phyloP scores from a whole-genome alignment of 371 early-diverging fungal genomes.

The Dinochytrium kinnereticum region DNA sequence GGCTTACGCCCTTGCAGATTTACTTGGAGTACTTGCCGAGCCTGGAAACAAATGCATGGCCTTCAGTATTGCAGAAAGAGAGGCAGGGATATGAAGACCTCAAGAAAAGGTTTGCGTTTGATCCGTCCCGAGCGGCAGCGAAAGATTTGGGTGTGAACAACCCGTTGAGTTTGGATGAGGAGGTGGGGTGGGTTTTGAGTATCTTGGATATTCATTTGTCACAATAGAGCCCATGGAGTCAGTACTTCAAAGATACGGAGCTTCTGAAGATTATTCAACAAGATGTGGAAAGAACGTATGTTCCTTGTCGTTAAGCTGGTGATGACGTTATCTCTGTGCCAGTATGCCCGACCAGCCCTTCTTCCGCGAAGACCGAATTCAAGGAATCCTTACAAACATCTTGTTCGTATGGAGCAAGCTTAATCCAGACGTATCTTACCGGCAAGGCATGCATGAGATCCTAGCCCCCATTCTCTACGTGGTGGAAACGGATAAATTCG shows the following conservation, averaged over 20 bases:
- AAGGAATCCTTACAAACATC: slow-evolving; percentile 77
- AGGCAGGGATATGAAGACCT: slow-evolving; percentile 73
- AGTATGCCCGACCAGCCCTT: slow-evolving; percentile 87
- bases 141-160: slow-evolving; percentile 73
- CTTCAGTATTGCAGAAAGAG: slow-evolving; percentile 61
- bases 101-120: slow-evolving; percentile 69
- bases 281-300: slow-evolving; percentile 90
- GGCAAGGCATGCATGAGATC: slow-evolving; percentile 98
- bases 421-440: slow-evolving; percentile 84
- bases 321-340: background rate
- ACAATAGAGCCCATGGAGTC: slow-evolving; percentile 87
- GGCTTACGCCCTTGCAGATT: slow-evolving; percentile 26
- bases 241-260: slow-evolving; percentile 86
- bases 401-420: slow-evolving; percentile 91
- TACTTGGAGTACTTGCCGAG: slow-evolving; percentile 44
- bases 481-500: slow-evolving; percentile 65
- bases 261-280: slow-evolving; percentile 81
- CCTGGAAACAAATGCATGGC: slow-evolving; percentile 59
- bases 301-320: background rate
- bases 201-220: background rate
- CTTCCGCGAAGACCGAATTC: slow-evolving; percentile 71
- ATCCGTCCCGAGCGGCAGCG: slow-evolving; percentile 57
- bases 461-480: slow-evolving; percentile 83
- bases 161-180: slow-evolving; percentile 82
- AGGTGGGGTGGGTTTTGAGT: slow-evolving; percentile 51